Evolutionary conservation across 2,329 filamentous ascomycete genomes (phyloP).

Genomic region (Aspergillus brasiliensis): DNA sequence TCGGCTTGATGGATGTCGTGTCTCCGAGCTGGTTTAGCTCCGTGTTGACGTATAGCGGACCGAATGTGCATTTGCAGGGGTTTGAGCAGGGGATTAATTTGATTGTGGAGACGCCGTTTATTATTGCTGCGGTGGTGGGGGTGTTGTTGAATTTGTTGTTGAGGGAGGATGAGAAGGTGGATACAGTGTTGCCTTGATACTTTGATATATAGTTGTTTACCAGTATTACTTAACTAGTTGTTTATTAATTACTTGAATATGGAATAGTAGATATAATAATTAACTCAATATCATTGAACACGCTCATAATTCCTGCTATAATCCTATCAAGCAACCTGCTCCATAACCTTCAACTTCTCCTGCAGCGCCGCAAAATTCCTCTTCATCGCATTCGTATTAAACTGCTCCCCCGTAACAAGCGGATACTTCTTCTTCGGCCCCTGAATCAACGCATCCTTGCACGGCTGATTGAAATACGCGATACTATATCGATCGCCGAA

Average conservation of each 20-base stretch:
- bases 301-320: background rate
- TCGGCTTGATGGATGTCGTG: conserved; percentile 72
- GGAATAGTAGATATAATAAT: too few relatives aligned
- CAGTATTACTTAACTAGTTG: too few relatives aligned
- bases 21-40: conserved; percentile 68
- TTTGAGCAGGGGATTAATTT: conserved; percentile 51
- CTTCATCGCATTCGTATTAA: conserved; percentile 59
- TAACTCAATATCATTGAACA: too few relatives aligned
- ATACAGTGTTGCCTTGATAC: background rate
- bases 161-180: conserved; percentile 1
- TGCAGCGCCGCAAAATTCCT: conserved; percentile 58
- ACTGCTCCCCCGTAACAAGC: conserved; percentile 61
- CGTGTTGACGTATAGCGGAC: conserved; percentile 72
- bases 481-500: conserved; percentile 66
- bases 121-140: conserved; percentile 33
- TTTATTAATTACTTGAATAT: too few relatives aligned
- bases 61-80: conserved; percentile 67
- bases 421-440: conserved; percentile 65
- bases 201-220: too few relatives aligned
- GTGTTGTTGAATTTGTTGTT: conserved; percentile 30
- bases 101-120: conserved; percentile 34
- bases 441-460: conserved; percentile 60
- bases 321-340: background rate
- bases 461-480: conserved; percentile 68
- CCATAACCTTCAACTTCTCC: conserved; percentile 45